A percentile compares a stretch with the other conserved stretches of the same genome.
These are phyloP conservation scores for Pilaira anomala DNA, from an alignment of 192 early-diverging fungal genomes.

Conservation along the genomic window DNA sequence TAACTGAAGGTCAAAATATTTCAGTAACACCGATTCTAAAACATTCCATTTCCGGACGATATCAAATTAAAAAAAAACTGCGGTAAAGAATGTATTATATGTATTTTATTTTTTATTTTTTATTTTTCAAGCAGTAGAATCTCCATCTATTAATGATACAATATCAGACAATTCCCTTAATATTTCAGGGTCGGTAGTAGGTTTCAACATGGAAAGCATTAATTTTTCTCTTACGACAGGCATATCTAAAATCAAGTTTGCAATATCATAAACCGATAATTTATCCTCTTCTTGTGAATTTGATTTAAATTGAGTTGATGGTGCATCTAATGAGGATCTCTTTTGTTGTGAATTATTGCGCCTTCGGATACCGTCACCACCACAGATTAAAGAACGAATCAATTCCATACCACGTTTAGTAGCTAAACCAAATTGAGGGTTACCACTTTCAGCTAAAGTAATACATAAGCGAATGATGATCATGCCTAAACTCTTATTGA, in stretches of 20 bases:
- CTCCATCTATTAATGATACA: conserved; percentile 29
- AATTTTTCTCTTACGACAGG: conserved; percentile 22
- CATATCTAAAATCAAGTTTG: conserved; percentile 25
- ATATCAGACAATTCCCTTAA: conserved; percentile 29
- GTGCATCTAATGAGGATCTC: background rate
- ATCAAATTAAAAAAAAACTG: no score
- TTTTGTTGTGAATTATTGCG: conserved; percentile 9
- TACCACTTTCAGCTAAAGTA: conserved; percentile 31
- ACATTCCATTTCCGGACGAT: no score
- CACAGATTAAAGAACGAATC: conserved; percentile 27
- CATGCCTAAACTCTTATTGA: conserved; percentile 28
- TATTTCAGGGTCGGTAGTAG: conserved; percentile 31
- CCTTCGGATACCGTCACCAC: conserved; percentile 27
- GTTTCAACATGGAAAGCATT: conserved; percentile 28
- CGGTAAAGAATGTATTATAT: no score
- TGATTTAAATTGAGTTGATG: background rate
- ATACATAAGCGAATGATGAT: conserved; percentile 35
- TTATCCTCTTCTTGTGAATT: conserved; percentile 8
- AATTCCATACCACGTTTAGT: conserved; percentile 33
- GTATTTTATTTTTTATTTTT: no score
- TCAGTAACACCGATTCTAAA: no score
- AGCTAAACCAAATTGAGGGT: conserved; percentile 30
- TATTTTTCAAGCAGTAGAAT: conserved; percentile 6
- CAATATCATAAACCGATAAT: conserved; percentile 1
- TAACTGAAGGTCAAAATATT: no score